phyloP scores from a whole-genome alignment of 495 filamentous ascomycete genomes.

The Aspergillus bridgeri region DNA sequence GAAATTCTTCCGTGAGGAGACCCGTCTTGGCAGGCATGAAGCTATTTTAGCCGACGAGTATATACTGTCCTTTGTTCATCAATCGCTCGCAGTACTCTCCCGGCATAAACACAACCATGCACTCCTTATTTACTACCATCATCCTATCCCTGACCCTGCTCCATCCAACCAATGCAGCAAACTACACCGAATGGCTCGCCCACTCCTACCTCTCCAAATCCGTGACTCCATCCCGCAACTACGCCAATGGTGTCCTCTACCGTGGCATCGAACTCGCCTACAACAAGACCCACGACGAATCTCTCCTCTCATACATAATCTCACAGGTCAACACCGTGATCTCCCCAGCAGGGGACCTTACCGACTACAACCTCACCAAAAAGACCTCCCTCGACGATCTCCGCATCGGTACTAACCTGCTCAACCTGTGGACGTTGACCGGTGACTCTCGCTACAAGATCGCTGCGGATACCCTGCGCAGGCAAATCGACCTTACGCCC shows the following conservation, averaged over 20 bases:
- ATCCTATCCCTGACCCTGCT: neutral
- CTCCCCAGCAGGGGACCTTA: slow-evolving; percentile 7
- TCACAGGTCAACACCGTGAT: slow-evolving; percentile 11
- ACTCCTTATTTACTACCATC: no score
- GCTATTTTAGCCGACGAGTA: neutral
- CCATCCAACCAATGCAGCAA: neutral
- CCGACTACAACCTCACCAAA: slow-evolving; percentile 7
- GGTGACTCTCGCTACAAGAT: slow-evolving; percentile 16
- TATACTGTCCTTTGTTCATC: no score
- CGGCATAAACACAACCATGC: no score
- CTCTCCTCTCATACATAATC: slow-evolving; percentile 8
- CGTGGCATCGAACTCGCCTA: slow-evolving; percentile 16
- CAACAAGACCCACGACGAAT: slow-evolving; percentile 14
- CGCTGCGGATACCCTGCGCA: slow-evolving; percentile 10
- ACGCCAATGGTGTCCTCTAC: slow-evolving; percentile 11
- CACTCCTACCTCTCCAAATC: slow-evolving; percentile 1
- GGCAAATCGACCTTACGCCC: slow-evolving; percentile 15
- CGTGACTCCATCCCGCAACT: neutral
- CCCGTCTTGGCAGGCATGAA: neutral
- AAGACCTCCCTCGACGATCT: slow-evolving; percentile 14
- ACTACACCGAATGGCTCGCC: slow-evolving; percentile 12
- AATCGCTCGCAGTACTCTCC: no score
- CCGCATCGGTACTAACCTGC: slow-evolving; percentile 14
- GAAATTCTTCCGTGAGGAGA: slow-evolving; percentile 1
- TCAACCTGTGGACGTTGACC: slow-evolving; percentile 11